Conservation (phyloP, 2,329 filamentous ascomycete species). For the Amauroascus verrucosus region DNA sequence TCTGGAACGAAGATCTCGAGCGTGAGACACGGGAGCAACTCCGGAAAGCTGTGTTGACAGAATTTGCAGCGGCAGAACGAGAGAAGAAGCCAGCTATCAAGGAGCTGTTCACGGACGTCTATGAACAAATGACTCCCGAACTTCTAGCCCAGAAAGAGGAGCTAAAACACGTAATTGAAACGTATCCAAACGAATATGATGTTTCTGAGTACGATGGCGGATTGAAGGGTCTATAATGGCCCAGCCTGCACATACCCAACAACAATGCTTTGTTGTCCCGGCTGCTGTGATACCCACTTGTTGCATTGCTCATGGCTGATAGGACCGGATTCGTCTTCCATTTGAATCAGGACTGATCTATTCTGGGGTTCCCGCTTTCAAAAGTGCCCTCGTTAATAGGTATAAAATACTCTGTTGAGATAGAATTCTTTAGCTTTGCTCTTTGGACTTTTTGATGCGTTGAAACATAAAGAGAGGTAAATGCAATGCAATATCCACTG, state of each 20-base stretch:
- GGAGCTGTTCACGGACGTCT: slow-evolving; percentile 70
- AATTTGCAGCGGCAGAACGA: slow-evolving; percentile 61
- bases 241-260: neutral
- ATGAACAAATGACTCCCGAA: slow-evolving; percentile 76
- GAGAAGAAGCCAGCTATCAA: slow-evolving; percentile 46
- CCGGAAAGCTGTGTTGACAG: slow-evolving; percentile 66
- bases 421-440: slow-evolving; percentile 1
- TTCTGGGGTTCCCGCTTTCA: neutral
- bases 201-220: slow-evolving; percentile 65
- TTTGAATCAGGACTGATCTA: neutral
- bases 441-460: neutral
- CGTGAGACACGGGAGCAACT: slow-evolving; percentile 56
- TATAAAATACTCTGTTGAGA: neutral
- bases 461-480: neutral
- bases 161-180: slow-evolving; percentile 65
- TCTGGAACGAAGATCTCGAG: slow-evolving; percentile 81
- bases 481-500: neutral
- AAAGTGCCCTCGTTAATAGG: neutral
- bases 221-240: slow-evolving; percentile 48
- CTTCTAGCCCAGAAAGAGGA: slow-evolving; percentile 63
- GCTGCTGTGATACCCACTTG: neutral
- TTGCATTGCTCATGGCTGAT: neutral
- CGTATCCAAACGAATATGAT: slow-evolving; percentile 90
- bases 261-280: neutral
- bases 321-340: neutral